Conservation (phyloP, 2,329 filamentous ascomycete species). For the Ustulina deusta region DNA sequence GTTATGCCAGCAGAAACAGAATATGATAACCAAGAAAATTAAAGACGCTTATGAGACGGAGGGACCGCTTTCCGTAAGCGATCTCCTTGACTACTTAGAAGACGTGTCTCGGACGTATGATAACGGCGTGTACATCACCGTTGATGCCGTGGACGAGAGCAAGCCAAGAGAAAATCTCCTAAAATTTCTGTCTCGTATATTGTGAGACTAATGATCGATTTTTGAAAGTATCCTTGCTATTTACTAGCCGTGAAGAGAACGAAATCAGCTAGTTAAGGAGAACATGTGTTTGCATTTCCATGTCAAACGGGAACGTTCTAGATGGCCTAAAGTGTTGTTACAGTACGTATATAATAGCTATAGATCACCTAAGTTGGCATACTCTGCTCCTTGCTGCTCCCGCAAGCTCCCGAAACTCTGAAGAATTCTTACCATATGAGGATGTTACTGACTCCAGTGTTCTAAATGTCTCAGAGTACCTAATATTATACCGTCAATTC, state of each 20-base stretch:
- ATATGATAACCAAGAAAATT: too few relatives aligned
- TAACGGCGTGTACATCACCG: constrained; percentile 42
- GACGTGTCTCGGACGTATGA: constrained; percentile 40
- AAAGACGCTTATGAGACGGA: constrained; percentile 23
- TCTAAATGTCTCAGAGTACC: too few relatives aligned
- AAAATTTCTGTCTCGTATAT: constrained; percentile 43
- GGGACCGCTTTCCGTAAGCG: constrained; percentile 30
- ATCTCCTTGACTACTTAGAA: constrained; percentile 41
- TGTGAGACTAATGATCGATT: constrained; percentile 43
- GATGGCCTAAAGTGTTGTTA: constrained; percentile 49
- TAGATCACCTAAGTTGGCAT: too few relatives aligned
- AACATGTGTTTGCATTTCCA: constrained; percentile 41
- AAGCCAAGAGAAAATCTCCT: constrained; percentile 39
- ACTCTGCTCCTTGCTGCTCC: too few relatives aligned
- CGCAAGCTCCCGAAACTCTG: too few relatives aligned
- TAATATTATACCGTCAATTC: too few relatives aligned
- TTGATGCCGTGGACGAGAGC: constrained; percentile 52
- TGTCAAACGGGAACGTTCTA: constrained; percentile 46
- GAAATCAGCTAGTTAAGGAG: constrained; percentile 41
- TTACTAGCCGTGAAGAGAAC: constrained; percentile 49
- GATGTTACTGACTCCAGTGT: too few relatives aligned
- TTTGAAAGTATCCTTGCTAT: constrained; percentile 45
- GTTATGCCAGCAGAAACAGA: constrained; percentile 42
- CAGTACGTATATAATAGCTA: too few relatives aligned
- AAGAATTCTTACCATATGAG: too few relatives aligned